Evolutionary conservation across 805 yeast genomes (phyloP), one percentile per base, ranked within the genome.

Genomic region (Saturnispora silvae): DNA sequence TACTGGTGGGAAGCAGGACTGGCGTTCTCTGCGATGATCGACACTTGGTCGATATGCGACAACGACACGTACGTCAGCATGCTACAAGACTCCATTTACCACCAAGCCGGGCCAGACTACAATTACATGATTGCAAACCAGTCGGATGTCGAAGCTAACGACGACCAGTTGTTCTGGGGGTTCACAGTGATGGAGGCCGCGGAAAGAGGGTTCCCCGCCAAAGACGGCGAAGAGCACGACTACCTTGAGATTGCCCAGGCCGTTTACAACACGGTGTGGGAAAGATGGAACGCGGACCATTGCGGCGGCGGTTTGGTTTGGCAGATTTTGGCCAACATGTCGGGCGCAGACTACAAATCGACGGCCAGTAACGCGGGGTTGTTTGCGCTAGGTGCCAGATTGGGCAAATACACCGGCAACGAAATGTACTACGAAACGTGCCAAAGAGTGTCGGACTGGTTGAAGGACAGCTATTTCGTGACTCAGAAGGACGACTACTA

Each of bases 1-100:
- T 82, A 81, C 60, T 82, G 94, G 94, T 82, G 94, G 94, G 84
- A 82, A 59, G 85, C 89, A 25, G 94, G 94, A 45, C 86, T 81
- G 34, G 86, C 81, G 1, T 67, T 68, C 61, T 77, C 77, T 7
- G 60, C 68, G 17, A 56, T 81, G 61, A 53, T 87, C 25, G 95
- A 85, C 55, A 81, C 76, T 53, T 70, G 80, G 63, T 73, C 59
- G 47, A 69, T 75, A 47, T 79, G 87, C 55, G 66, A 75, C 33
- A 77, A 86, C 57, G 69, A 67, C 43, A 70, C 84, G 1, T 80
- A 68, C 49, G 75, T 70, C 34, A 63, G 64, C 2, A 37, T 70
- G 14, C 62, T 84, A 41, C 68, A 69, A 49, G 61, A 64, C 7
- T 83, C 92, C 17, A 53, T 84, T 47, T 55, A 67, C 37, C 72